These are phyloP conservation scores for Suhomyces sp. DNA, from an alignment of 805 yeast genomes.

Conservation along the genomic window DNA sequence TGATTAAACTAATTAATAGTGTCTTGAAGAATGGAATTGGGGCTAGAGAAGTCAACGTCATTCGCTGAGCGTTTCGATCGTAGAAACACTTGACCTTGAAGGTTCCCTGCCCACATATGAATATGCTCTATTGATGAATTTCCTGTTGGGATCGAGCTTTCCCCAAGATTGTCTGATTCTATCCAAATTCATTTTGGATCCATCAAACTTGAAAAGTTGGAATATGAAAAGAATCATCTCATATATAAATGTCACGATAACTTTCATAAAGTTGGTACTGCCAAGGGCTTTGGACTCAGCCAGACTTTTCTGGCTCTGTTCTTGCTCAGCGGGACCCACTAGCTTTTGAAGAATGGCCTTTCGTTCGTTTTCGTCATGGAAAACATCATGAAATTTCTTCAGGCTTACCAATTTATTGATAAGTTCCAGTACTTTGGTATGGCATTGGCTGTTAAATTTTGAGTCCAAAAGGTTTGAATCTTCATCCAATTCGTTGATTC, in stretches of 20 bases:
- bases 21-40: not conserved
- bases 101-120: conserved; percentile 24
- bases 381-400: conserved; percentile 31
- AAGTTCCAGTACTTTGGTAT: conserved; percentile 21
- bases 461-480: conserved; percentile 26
- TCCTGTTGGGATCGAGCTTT: conserved; percentile 40
- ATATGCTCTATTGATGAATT: conserved; percentile 36
- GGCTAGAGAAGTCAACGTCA: not conserved
- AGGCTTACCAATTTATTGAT: conserved; percentile 27
- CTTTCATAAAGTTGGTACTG: conserved; percentile 15
- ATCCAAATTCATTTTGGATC: conserved; percentile 42
- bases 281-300: not conserved
- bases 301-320: not conserved
- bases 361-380: conserved; percentile 27
- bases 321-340: conserved; percentile 17
- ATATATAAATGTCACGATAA: conserved; percentile 29
- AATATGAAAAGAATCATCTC: conserved; percentile 32
- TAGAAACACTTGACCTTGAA: conserved; percentile 13
- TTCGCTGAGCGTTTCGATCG: conserved; percentile 2
- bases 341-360: conserved; percentile 24
- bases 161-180: conserved; percentile 38
- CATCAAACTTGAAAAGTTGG: conserved; percentile 36
- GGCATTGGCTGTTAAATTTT: conserved; percentile 27
- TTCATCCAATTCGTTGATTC: conserved; percentile 41
- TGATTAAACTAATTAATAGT: conserved; percentile 17